phyloP scores from a whole-genome alignment of 1,284 basidiomycete genomes.

The Gomphus sp. region DNA sequence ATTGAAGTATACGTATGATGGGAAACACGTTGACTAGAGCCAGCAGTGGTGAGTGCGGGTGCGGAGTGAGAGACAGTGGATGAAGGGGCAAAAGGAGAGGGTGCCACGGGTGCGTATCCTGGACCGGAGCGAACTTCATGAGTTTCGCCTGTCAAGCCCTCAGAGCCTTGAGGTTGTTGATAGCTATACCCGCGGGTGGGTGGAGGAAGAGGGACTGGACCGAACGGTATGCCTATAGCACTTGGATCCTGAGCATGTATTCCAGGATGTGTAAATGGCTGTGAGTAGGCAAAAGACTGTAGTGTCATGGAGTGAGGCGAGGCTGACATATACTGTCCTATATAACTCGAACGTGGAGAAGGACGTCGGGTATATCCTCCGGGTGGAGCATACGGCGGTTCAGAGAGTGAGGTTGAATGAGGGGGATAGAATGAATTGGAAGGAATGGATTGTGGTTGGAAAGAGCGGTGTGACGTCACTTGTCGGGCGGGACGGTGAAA shows the following conservation, averaged over 20 bases:
- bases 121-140: conserved; percentile 20
- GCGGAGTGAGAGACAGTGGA: conserved; percentile 19
- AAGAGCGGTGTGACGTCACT: not conserved
- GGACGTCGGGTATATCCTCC: conserved; percentile 17
- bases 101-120: conserved; percentile 7
- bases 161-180: conserved; percentile 20
- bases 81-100: conserved; percentile 1
- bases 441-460: conserved; percentile 1
- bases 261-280: conserved; percentile 20
- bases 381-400: conserved; percentile 12
- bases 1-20: conserved; percentile 25
- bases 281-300: conserved; percentile 29
- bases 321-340: conserved; percentile 38
- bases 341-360: conserved; percentile 27
- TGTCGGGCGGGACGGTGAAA: not conserved
- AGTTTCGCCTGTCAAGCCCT: conserved; percentile 21
- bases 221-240: conserved; percentile 20
- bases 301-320: conserved; percentile 24
- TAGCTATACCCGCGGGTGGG: conserved; percentile 11
- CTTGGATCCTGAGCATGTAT: conserved; percentile 23
- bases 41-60: conserved; percentile 20
- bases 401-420: conserved; percentile 13
- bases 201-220: conserved; percentile 18
- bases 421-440: not conserved
- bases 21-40: conserved; percentile 6